Conservation (phyloP, 352 stramenopile genomes). For the Pythium brassicae region DNA sequence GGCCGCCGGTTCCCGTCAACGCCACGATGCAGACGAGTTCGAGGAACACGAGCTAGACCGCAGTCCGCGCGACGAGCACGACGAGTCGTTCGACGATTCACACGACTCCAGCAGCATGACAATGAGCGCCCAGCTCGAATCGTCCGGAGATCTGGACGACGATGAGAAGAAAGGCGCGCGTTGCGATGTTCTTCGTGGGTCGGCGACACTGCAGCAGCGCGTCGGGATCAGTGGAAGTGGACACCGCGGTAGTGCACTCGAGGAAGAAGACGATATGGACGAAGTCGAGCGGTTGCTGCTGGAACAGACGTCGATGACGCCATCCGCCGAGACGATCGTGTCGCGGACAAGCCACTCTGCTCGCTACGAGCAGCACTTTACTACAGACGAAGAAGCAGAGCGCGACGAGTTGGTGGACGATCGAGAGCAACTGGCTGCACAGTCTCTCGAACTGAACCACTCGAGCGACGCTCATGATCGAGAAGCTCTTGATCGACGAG, state of each 20-base stretch:
- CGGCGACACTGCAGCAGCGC: background rate
- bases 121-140: no score
- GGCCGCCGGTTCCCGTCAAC: background rate
- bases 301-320: background rate
- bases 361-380: no score
- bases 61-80: constrained; percentile 10
- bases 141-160: background rate
- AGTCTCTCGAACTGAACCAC: background rate
- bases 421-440: background rate
- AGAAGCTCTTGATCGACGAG: background rate
- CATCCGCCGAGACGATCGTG: background rate
- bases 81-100: constrained; percentile 8
- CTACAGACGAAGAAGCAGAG: background rate
- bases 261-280: constrained; percentile 19
- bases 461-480: background rate
- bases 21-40: constrained; percentile 1
- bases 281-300: constrained; percentile 10
- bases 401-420: background rate
- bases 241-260: background rate
- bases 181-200: background rate
- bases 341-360: no score
- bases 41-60: constrained; percentile 7
- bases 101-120: background rate
- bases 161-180: background rate
- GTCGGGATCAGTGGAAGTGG: background rate